A percentile compares a stretch with the other conserved stretches of the same genome.
phyloP scores from a whole-genome alignment of 768 basidiomycete genomes.

The Agaricus subrufescens region DNA sequence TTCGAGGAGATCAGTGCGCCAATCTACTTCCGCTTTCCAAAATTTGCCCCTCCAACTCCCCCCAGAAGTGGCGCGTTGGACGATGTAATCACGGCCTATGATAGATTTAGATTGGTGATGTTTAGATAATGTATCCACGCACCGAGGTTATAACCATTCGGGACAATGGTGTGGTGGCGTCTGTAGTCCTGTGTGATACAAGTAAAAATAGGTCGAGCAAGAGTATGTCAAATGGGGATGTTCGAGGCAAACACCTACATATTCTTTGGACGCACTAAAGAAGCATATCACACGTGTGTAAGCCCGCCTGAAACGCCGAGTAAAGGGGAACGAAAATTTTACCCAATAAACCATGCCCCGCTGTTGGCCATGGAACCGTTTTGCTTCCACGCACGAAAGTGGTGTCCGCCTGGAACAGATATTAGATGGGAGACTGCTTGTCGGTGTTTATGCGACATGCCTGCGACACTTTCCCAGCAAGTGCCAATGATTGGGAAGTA shows the following conservation, averaged over 20 bases:
- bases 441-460: constrained; percentile 22
- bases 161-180: constrained; percentile 68
- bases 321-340: constrained; percentile 17
- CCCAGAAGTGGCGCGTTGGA: constrained; percentile 58
- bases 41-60: constrained; percentile 57
- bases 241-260: constrained; percentile 26
- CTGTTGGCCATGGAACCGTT: constrained; percentile 69
- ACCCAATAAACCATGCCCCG: constrained; percentile 86
- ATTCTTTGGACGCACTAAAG: constrained; percentile 68
- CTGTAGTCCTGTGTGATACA: constrained; percentile 38
- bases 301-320: background rate
- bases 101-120: background rate
- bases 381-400: constrained; percentile 88
- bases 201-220: background rate
- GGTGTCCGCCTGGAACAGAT: constrained; percentile 61
- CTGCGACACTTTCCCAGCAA: constrained; percentile 83
- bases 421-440: background rate
- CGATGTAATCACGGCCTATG: constrained; percentile 70
- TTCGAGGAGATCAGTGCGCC: constrained; percentile 63
- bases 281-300: background rate
- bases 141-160: constrained; percentile 73
- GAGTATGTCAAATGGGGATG: background rate
- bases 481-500: constrained; percentile 79
- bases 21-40: constrained; percentile 79
- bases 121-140: background rate